Conservation (phyloP, 805 yeast species). For the Yamadazyma tumulicola region DNA sequence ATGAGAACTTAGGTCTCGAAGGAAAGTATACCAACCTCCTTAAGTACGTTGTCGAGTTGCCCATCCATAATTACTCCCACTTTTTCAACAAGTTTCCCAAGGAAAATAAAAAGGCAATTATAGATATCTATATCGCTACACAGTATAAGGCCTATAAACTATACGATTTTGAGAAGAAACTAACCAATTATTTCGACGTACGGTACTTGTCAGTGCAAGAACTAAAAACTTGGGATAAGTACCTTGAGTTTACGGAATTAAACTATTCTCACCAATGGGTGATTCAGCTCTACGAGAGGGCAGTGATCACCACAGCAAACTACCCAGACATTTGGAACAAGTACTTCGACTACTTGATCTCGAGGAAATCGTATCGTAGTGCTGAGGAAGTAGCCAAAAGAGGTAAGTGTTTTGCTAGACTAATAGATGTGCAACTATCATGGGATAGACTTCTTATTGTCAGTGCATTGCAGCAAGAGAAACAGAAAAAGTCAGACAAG, state of each 20-base stretch:
- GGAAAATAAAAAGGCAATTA: conserved; percentile 38
- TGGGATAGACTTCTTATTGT: neutral
- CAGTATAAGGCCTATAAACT: conserved; percentile 51
- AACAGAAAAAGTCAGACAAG: too few species aligned
- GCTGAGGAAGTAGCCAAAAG: conserved; percentile 2
- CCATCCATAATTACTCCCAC: conserved; percentile 50
- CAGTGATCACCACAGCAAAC: conserved; percentile 42
- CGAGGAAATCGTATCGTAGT: neutral
- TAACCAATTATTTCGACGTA: conserved; percentile 38
- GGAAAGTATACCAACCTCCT: conserved; percentile 40
- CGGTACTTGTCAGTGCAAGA: conserved; percentile 40
- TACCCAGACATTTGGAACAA: conserved; percentile 50
- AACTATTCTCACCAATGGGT: conserved; percentile 21
- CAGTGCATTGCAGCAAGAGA: too few species aligned
- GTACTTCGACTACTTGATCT: conserved; percentile 41
- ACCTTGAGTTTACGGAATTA: conserved; percentile 52
- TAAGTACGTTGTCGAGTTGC: conserved; percentile 51
- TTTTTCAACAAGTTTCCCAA: conserved; percentile 40
- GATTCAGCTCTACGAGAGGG: conserved; percentile 44
- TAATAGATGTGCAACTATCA: neutral
- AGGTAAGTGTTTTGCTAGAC: neutral
- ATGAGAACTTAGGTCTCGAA: conserved; percentile 21
- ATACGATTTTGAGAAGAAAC: conserved; percentile 45
- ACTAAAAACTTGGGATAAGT: conserved; percentile 55
- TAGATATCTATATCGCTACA: conserved; percentile 52